Evolutionary conservation across 148 eudicot genomes (phyloP), one percentile per base, ranked within the genome.

Genomic region (Fallopia convolvulus): DNA sequence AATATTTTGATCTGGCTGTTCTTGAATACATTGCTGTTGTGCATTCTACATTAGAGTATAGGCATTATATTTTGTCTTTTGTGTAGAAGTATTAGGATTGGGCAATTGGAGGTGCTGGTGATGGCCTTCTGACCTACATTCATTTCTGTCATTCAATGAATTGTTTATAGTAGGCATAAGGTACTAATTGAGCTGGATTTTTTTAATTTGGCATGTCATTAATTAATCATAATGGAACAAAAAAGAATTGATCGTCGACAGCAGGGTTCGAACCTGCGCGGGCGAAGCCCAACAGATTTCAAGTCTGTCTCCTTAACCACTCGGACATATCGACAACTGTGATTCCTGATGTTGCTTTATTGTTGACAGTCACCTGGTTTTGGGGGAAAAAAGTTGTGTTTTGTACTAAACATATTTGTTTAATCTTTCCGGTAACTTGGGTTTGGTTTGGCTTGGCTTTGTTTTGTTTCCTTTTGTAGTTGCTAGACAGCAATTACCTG

Each of bases 251-350:
- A 76, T 1, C 74, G 74, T 70, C 74, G 74, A 70, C 74, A 70
- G 74, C 74, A 92, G 97, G 94, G 91, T 87, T 92, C 94, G 92
- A 92, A 92, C 94, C 91, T 91, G 97, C 94, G 85, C 93, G 93
- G 90, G 94, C 97, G 80, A 83, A 90, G 92, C 93, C 98, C 94
- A 89, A 89, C 89, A 89, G 91, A 89, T 89, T 89, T 89, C 91
- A 89, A 89, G 89, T 89, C 89, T 89, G 89, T 89, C 91, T 89
- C 89, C 89, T 86, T 89, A 89, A 86, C 91, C 91, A 89, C 89
- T 89, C 91, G 88, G 91, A 89, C 91, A 89, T 72, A 72, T 72
- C 52, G 75, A 42, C 52, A 4, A 4, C 3, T 66, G 5, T 66
- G 20, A 36, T 66, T 0, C 41, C 44, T 66, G 5, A 32, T 66